Base-by-base conservation (phyloP, 352 stramenopile genomes). In the Globisporangium canariense region DNA sequence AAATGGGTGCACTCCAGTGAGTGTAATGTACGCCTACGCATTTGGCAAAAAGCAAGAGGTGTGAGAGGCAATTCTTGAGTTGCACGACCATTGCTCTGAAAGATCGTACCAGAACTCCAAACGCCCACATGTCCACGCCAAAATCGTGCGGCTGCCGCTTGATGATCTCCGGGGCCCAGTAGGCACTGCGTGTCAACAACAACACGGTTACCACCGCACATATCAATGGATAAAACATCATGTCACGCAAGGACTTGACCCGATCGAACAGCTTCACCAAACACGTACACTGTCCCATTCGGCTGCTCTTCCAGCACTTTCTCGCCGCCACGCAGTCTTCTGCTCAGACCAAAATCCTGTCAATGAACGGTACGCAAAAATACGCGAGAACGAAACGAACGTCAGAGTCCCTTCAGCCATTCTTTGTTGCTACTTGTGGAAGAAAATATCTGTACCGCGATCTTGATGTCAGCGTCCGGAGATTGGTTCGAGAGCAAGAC, bases 151-250 rank as follows among this genome's bases (percentile, higher is more conserved):
- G 85, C 45, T 83, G 75, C 1, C 73, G 65, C 45, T 69, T 83
- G 62, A 93, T 88, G 54, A 93, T 90, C 70, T 93, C 84, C 30
- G 84, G 84, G 14, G 84, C 81, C 84, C 82, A 93, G 58, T 91
- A 93, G 20, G 81, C 82, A 25, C 82, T 93, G 60, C 4, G 28
- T 16, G 7, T 1, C 46, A 72, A 20, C 9, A 56, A 58, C 6
- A 58, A 52, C n/a, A 32, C 13, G 9, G n/a, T 22, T 20, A 59
- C 3, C 40, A 46, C 40, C 40, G n/a, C 40, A 16, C 11, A 43
- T 11, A n/a, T 5, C 40, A 46, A 46, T n/a, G 11, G 11, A 6
- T n/a, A 46, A 46, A 11, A 2, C 30, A 47, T 20, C 18, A 20
- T 40, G 9, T 9, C 9, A 25, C 32, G 9, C 36, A 9, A 40